Evolutionary conservation across 2,329 filamentous ascomycete genomes (phyloP), one percentile per base, ranked within the genome.

Genomic region (Sporothrix humicola): DNA sequence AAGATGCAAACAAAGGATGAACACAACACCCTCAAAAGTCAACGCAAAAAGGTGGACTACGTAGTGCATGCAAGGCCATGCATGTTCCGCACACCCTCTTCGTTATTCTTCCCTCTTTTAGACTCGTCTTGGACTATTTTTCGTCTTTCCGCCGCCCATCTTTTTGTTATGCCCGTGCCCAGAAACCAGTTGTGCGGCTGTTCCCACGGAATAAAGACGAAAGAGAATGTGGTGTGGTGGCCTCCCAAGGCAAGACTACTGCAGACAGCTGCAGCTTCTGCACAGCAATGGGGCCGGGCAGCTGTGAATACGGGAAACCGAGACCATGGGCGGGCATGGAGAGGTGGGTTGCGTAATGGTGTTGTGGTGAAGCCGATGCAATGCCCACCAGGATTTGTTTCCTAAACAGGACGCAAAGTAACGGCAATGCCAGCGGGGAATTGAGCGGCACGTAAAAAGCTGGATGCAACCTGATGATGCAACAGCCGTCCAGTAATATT

Each of bases 301-400:
- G 61, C 15, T 15, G 59, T 66, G 10, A 66, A 66, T 66, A 66
- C 61, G 61, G 59, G 59, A 46, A 12, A 65, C 20, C 8, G 52
- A 9, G 52, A 23, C 48, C 48, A 17, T n/a, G n/a, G n/a, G 15
- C 15, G 12, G 48, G 48, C 6, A 63, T 3, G 17, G 17, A n/a
- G 17, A 44, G 9, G 26, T 23, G 42, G 59, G 42, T 66, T 66
- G 61, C 61, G 61, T 66, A 48, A 26, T 37, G 31, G 2, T 37
- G 31, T 37, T 37, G 4, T 37, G 31, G 31, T 37, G 31, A 37
- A 37, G 4, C 7, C 31, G 31, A 37, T 23, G 23, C 52, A 9
- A 26, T 20, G 23, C 1, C 20, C 52, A 56, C 10, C 52, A 56
- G 20, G 52, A 56, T 26, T 23, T 26, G 20, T 23, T 9, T 20